These are phyloP conservation scores for Fistulinella prunicolor DNA, from an alignment of 768 basidiomycete species.

Conservation along the genomic window DNA sequence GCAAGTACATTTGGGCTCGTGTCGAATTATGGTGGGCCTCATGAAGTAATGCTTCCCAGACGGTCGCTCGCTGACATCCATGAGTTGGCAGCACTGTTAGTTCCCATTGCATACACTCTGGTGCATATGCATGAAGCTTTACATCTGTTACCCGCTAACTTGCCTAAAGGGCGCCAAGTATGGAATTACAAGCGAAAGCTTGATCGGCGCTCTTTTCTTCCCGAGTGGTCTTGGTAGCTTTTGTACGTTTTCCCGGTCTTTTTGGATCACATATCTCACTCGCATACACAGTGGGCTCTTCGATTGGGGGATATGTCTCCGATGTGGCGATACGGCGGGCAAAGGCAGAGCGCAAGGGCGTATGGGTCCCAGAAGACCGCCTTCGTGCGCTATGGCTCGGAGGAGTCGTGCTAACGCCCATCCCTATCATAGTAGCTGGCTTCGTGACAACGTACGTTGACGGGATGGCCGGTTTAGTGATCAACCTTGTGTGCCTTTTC, in stretches of 20 bases:
- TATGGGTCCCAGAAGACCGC: constrained; percentile 69
- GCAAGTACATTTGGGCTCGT: constrained; percentile 32
- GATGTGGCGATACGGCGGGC: constrained; percentile 51
- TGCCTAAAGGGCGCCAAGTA: constrained; percentile 45
- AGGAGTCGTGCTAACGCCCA: constrained; percentile 47
- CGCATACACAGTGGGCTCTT: constrained; percentile 59
- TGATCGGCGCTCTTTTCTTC: constrained; percentile 26
- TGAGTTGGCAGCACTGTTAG: constrained; percentile 37
- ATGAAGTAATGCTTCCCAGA: too few species aligned
- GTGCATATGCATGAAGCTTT: constrained; percentile 34
- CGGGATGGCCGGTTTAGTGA: constrained; percentile 46
- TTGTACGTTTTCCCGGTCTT: constrained; percentile 8
- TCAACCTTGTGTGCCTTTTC: constrained; percentile 57
- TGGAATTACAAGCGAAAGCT: constrained; percentile 18
- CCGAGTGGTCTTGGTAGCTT: constrained; percentile 28
- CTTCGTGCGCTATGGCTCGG: constrained; percentile 51
- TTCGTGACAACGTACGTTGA: constrained; percentile 49
- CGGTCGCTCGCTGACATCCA: background rate
- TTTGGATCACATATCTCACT: too few species aligned
- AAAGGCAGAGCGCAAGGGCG: constrained; percentile 47
- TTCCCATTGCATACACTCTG: constrained; percentile 66
- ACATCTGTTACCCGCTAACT: background rate
- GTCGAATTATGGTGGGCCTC: constrained; percentile 36
- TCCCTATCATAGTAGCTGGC: constrained; percentile 49
- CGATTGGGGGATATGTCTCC: constrained; percentile 56